Conservation (phyloP, 495 filamentous ascomycete genomes). For the Penicillium riverlandense region DNA sequence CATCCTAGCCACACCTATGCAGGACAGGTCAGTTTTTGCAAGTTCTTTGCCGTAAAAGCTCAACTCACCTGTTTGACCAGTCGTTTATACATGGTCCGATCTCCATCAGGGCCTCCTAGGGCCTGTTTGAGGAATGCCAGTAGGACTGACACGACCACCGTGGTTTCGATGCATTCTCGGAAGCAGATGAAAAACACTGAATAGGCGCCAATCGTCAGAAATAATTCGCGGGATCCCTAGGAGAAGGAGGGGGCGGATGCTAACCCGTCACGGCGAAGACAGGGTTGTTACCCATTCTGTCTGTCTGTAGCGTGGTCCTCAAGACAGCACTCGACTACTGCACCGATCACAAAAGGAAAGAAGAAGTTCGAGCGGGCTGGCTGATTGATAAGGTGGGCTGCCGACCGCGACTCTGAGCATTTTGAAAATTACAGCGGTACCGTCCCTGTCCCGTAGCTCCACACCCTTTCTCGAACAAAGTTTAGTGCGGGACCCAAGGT, state of each 20-base stretch:
- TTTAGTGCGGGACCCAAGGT: too few species aligned
- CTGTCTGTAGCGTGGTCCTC: background rate
- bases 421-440: too few species aligned
- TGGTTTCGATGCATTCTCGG: slow-evolving; percentile 74
- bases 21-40: too few species aligned
- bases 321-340: background rate
- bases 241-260: background rate
- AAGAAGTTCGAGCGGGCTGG: background rate
- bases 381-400: too few species aligned
- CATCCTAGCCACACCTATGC: slow-evolving; percentile 65
- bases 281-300: slow-evolving; percentile 9
- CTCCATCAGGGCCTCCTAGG: slow-evolving; percentile 47
- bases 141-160: slow-evolving; percentile 75
- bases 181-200: slow-evolving; percentile 79
- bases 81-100: slow-evolving; percentile 53
- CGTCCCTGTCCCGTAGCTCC: too few species aligned
- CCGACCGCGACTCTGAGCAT: too few species aligned
- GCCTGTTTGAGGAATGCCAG: slow-evolving; percentile 77
- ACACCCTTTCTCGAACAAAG: too few species aligned
- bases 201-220: background rate
- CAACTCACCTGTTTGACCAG: slow-evolving; percentile 60
- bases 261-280: slow-evolving; percentile 20
- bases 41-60: background rate
- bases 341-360: background rate
- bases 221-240: background rate